Evolutionary conservation across 2,329 filamentous ascomycete genomes (phyloP), one percentile per base, ranked within the genome.

Genomic region (Nigrograna mackinnonii): DNA sequence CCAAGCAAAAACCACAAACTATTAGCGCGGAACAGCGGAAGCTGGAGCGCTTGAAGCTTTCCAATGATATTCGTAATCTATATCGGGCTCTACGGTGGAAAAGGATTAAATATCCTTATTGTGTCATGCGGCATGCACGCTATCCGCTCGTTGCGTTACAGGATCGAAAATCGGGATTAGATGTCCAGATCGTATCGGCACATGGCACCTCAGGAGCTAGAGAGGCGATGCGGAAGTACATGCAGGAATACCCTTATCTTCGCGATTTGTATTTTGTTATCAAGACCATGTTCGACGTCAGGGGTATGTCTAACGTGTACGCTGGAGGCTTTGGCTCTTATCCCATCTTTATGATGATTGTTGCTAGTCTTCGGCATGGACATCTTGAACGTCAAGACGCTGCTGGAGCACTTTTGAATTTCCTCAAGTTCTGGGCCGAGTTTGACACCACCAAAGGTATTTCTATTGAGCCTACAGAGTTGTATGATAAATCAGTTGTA

Each of bases 311-410:
- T 22, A 73, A 78, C 39, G 69, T 75, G 14, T 71, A 65, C 40
- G 54, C 60, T 3, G 74, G 74, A n/a, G 77, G 79, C 2, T 61
- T 84, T 22, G 74, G 73, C 13, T 75, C 79, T 0, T 82, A 84
- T 54, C 68, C 73, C 11, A 64, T 82, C 7, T 73, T 81, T 54
- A 77, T 82, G 66, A 78, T 84, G 70, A 61, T 84, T 14, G 75
- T 79, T 12, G 77, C 79, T 4, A 74, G 76, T 20, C 60, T 83
- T 20, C 76, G 75, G 47, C 67, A 75, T 20, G 12, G 20, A 17
- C 21, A 6, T 22, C 31, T 12, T 47, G 64, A 63, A 70, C 21
- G 55, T 43, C 44, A 61, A 31, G 57, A 68, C 38, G 54, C 72
- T 3, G 76, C 63, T 14, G 54, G 66, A 4, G 72, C 74, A 17